Base-by-base conservation (phyloP, 176 grass and related monocot genomes). In the Rhipidocladum racemiflorum region DNA sequence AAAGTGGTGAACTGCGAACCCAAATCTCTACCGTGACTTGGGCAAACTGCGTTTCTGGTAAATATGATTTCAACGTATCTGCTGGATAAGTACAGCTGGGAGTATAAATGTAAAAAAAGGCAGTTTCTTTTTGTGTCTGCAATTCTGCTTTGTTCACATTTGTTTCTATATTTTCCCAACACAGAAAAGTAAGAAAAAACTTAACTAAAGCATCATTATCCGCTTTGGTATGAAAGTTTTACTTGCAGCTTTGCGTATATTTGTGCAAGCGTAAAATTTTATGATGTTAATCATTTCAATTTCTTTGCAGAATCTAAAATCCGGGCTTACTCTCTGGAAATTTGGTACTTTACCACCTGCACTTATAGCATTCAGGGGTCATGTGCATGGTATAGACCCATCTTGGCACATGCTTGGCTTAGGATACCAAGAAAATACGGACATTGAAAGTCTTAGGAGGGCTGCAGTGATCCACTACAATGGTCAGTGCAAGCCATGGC, bases 401-500 rank as follows among this genome's bases (percentile, higher is more conserved):
- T 87, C 86, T n/a, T 97, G 94, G 91, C 94, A 97, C 77, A 83
- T 97, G 86, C 86, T 97, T 71, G 94, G 91, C 61, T 85, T 97
- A 85, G 94, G 94, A 85, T 97, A 97, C 73, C 94, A 97, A 86
- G 94, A 97, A 80, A 93, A 91, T 59, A 87, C 84, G 5, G 81
- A 91, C 62, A 74, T 89, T 24, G 86, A 91, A 30, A 87, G 79
- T 77, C 86, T 87, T 54, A 89, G 79, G 72, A 87, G 86, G 53
- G 87, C 94, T 85, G 91, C 89, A 10, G 94, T 97, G 29, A 79
- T 97, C 65, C 94, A 97, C 59, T 97, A 92, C 84, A 97, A 97
- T 85, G 94, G 91, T 8, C 94, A 97, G 87, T 93, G 91, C 80
- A 97, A 93, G 50, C 94, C 94, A 68, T 97, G 94, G 94, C 81